A percentile compares a stretch with the other conserved stretches of the same genome.
These are phyloP conservation scores for Irpex lacteus DNA, from an alignment of 1,284 basidiomycete genomes.

Conservation along the genomic window DNA sequence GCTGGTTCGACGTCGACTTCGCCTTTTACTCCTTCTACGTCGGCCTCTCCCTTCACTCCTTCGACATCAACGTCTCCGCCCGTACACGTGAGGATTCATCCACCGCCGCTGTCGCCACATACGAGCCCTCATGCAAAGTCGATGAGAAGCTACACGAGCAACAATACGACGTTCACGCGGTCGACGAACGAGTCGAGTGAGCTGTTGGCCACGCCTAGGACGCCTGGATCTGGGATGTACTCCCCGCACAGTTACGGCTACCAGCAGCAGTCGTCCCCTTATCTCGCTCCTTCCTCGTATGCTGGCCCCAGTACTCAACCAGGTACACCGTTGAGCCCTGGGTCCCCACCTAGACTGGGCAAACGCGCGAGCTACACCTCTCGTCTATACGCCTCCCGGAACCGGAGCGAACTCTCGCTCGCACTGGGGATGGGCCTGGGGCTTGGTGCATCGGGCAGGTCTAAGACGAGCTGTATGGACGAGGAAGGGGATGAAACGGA, in stretches of 20 bases:
- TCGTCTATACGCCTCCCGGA: background rate
- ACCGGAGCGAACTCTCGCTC: background rate
- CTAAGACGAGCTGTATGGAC: background rate
- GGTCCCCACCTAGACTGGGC: background rate
- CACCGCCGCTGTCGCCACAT: background rate
- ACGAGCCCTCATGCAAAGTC: background rate
- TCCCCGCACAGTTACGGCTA: background rate
- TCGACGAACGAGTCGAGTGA: slow-evolving; percentile 2
- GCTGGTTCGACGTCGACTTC: background rate
- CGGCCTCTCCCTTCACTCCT: background rate
- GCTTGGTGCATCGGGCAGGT: background rate
- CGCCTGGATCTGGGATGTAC: background rate
- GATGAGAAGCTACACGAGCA: background rate
- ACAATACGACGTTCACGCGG: background rate
- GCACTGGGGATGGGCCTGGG: background rate
- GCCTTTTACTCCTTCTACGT: slow-evolving; percentile 14
- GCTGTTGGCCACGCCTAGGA: slow-evolving; percentile 8
- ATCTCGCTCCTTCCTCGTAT: background rate
- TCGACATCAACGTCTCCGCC: background rate
- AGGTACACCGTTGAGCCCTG: background rate
- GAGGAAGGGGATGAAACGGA: slow-evolving; percentile 8
- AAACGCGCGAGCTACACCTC: background rate
- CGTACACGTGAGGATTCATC: background rate
- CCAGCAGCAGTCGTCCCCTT: background rate
- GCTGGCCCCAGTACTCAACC: slow-evolving; percentile 9